Evolutionary conservation across 2,329 filamentous ascomycete species (phyloP).

Genomic region (Zymoseptoria crescenta): DNA sequence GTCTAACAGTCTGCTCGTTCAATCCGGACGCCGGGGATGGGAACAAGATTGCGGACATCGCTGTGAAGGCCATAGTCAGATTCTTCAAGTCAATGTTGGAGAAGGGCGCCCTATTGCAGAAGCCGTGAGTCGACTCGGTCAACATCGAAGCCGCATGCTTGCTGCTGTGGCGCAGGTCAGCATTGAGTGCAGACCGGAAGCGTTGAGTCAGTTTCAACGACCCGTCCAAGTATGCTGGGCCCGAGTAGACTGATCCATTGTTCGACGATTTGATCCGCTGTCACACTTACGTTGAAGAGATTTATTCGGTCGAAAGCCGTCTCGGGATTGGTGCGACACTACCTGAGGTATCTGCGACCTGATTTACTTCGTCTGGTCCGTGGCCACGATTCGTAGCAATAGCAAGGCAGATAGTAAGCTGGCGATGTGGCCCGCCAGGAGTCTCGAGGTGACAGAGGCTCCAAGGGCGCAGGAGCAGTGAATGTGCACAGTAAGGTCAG

Average conservation of each 20-base stretch:
- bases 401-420: background rate
- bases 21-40: slow-evolving; percentile 1
- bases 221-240: background rate
- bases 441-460: background rate
- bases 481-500: too few relatives aligned
- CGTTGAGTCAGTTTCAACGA: too few relatives aligned
- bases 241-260: background rate
- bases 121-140: background rate
- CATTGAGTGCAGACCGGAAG: too few relatives aligned
- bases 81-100: background rate
- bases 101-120: background rate
- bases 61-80: background rate
- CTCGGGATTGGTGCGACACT: slow-evolving; percentile 40
- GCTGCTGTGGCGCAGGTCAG: too few relatives aligned
- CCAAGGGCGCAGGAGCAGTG: too few relatives aligned
- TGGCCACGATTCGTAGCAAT: too few relatives aligned
- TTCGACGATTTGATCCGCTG: background rate
- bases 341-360: slow-evolving; percentile 40
- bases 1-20: slow-evolving; percentile 3
- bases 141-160: background rate
- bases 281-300: slow-evolving; percentile 40
- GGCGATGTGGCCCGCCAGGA: background rate
- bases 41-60: slow-evolving; percentile 2
- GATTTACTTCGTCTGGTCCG: slow-evolving; percentile 41
- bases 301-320: slow-evolving; percentile 33